Conservation (phyloP, 768 basidiomycete genomes). For the Auriculariales sp. region DNA sequence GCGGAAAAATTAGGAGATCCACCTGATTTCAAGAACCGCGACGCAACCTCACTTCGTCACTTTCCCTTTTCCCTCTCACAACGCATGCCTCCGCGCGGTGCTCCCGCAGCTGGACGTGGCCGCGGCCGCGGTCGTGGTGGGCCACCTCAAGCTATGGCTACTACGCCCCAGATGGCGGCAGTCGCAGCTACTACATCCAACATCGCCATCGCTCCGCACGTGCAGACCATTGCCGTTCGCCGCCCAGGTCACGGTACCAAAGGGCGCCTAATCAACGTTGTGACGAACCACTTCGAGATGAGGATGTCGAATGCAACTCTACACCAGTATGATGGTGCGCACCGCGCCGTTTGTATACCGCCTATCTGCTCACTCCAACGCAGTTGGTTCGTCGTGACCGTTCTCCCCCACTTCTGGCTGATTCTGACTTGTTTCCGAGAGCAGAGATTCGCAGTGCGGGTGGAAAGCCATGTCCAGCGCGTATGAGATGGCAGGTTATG, state of each 20-base stretch:
- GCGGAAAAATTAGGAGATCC: no score
- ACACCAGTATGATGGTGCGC: conserved; percentile 67
- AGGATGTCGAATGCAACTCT: conserved; percentile 48
- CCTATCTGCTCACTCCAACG: not conserved
- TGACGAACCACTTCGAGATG: conserved; percentile 50
- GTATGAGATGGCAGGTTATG: conserved; percentile 59
- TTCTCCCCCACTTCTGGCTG: conserved; percentile 3
- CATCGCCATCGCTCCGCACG: conserved; percentile 15
- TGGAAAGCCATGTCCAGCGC: conserved; percentile 52
- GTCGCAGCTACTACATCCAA: conserved; percentile 8
- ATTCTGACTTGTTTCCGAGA: conserved; percentile 7
- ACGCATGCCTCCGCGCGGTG: conserved; percentile 8
- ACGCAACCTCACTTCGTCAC: no score
- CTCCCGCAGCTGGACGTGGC: conserved; percentile 9
- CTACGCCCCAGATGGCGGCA: conserved; percentile 17
- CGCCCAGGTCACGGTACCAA: conserved; percentile 47
- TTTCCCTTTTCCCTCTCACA: no score
- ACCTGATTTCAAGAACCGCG: no score
- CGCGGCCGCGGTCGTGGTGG: conserved; percentile 6
- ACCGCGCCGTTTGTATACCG: not conserved
- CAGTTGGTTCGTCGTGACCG: conserved; percentile 12
- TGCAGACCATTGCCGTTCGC: conserved; percentile 49
- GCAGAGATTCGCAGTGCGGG: conserved; percentile 13
- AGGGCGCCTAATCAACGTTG: conserved; percentile 29
- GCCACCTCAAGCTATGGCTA: conserved; percentile 13